Base-by-base conservation (phyloP, 352 stramenopile genomes). In the Pythium rishiriense region DNA sequence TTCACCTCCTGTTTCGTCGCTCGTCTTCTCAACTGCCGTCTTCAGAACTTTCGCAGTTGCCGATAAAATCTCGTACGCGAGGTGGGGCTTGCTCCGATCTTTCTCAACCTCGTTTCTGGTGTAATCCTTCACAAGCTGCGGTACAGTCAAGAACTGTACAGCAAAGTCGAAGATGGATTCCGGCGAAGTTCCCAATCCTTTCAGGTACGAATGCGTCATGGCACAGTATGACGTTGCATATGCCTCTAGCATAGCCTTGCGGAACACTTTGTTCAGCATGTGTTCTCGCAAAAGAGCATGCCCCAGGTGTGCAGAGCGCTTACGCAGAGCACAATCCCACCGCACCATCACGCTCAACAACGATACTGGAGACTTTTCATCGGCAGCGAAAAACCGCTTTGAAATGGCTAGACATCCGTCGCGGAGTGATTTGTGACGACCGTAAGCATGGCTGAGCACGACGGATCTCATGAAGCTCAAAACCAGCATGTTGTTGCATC, bases 81-180 rank as follows among this genome's bases (percentile, higher is more conserved):
- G 69, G 19, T 90, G 74, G 4, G 72, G 78, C 21, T 81, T 81
- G 10, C 75, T 76, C 9, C 72, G 74, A 52, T 91, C 71, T 28
- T 70, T 55, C 11, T 67, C 48, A 3, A 70, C 69, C 78, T 90
- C 83, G n/a, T 62, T 70, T 24, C 76, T 76, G 2, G 83, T 90
- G 64, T 96, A 94, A 6, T 84, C 77, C 67, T 88, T 81, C 19
- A 93, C 81, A 28, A 96, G 73, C 55, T 89, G 82, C 17, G 87
- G 86, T 0, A 94, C 85, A 0, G 87, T 96, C 26, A 96, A 67
- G 31, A 96, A 91, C 58, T 96, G 87, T 25, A 92, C 87, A 7
- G 85, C 87, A 61, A 96, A 96, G 64, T 96, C 87, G 60, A 96
- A 94, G 64, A 96, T 92, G 1, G 82, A 91, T 55, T 96, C 87